Conservation (phyloP, 495 filamentous ascomycete species). For the Penicillium cinerascens region DNA sequence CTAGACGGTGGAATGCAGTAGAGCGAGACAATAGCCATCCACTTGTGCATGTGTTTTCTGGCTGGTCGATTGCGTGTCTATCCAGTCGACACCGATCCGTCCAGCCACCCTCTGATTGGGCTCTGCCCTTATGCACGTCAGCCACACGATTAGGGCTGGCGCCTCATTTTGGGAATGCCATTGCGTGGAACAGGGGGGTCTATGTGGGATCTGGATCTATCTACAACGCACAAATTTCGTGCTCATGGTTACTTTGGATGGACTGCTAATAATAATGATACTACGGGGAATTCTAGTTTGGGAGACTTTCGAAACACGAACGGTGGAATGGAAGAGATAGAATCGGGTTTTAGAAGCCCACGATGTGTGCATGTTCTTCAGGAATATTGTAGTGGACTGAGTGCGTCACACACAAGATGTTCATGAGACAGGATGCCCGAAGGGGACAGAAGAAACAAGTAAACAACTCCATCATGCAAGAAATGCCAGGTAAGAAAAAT, state of each 20-base stretch:
- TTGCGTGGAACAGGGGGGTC: not conserved
- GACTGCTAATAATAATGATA: not conserved
- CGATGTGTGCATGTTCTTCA: not conserved
- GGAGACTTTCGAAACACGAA: no score
- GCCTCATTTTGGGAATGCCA: not conserved
- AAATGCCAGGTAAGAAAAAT: not conserved
- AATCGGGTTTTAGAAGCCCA: not conserved
- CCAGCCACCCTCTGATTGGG: constrained; percentile 10
- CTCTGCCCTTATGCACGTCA: constrained; percentile 9
- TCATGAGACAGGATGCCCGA: constrained; percentile 3
- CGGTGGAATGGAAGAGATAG: not conserved
- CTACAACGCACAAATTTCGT: not conserved
- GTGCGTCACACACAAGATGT: not conserved
- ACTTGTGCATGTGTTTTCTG: not conserved
- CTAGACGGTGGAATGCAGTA: not conserved
- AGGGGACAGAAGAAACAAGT: not conserved
- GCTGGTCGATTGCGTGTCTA: constrained; percentile 1
- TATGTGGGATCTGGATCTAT: constrained; percentile 2
- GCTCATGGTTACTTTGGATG: constrained; percentile 1
- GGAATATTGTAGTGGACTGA: not conserved
- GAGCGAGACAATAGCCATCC: constrained; percentile 4
- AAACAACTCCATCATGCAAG: constrained; percentile 4
- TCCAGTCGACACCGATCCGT: constrained; percentile 7
- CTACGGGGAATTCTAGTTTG: not conserved
- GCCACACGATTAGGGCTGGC: constrained; percentile 5